phyloP scores from a whole-genome alignment of 1,284 basidiomycete genomes.

The Tetrapyrgos nigripes region DNA sequence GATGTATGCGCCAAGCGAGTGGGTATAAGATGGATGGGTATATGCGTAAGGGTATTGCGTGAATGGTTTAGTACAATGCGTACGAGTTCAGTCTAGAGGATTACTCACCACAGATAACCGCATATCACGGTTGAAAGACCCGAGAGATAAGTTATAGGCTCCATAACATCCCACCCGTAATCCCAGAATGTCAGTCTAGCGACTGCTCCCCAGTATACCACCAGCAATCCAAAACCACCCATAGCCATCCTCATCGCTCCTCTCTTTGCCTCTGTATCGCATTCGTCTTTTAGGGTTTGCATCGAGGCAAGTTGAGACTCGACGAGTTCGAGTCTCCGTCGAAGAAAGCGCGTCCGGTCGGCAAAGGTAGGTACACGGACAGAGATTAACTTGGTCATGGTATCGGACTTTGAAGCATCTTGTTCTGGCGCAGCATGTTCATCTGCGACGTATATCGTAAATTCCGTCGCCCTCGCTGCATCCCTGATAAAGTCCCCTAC shows the following conservation, averaged over 20 bases:
- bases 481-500: conserved; percentile 72
- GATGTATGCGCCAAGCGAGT: too few species aligned
- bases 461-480: conserved; percentile 60
- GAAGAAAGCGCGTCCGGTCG: conserved; percentile 65
- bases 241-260: conserved; percentile 64
- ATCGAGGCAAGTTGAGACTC: conserved; percentile 50
- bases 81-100: conserved; percentile 6
- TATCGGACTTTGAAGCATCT: background rate
- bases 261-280: conserved; percentile 61
- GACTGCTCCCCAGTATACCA: conserved; percentile 68
- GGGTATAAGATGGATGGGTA: too few species aligned
- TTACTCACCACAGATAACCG: conserved; percentile 61
- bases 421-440: conserved; percentile 5
- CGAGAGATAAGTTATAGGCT: conserved; percentile 71
- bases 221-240: conserved; percentile 62
- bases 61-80: background rate
- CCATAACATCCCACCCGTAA: conserved; percentile 72
- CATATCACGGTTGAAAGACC: conserved; percentile 65
- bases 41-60: too few species aligned
- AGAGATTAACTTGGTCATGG: conserved; percentile 43
- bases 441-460: conserved; percentile 57
- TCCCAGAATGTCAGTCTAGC: conserved; percentile 72
- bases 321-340: conserved; percentile 53
- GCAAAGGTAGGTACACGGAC: conserved; percentile 69
- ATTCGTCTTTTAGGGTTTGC: conserved; percentile 58